A percentile compares a stretch with the other conserved stretches of the same genome.
Conservation (phyloP, 805 yeast genomes). For the Cyberlindnera mrakii region DNA sequence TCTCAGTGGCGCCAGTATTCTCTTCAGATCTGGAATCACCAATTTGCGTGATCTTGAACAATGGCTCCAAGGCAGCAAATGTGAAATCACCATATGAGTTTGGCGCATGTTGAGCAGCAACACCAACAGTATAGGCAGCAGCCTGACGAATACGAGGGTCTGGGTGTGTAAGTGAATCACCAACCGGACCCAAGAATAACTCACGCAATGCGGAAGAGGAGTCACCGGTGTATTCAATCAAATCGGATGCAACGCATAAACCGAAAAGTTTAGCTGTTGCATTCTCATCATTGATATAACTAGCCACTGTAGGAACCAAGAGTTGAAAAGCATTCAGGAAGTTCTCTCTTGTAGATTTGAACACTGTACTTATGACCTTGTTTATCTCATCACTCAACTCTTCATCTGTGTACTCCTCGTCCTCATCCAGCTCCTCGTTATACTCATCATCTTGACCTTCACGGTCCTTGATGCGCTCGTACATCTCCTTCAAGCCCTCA, state of each 20-base stretch:
- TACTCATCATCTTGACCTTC: conserved; percentile 79
- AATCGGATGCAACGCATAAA: conserved; percentile 70
- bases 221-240: conserved; percentile 74
- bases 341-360: conserved; percentile 51
- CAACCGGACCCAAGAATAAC: conserved; percentile 54
- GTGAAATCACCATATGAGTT: conserved; percentile 53
- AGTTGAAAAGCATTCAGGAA: conserved; percentile 63
- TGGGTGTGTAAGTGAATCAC: conserved; percentile 59
- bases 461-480: conserved; percentile 64
- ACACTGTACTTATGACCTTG: conserved; percentile 63
- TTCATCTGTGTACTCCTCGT: conserved; percentile 80
- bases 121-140: conserved; percentile 79
- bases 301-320: conserved; percentile 55
- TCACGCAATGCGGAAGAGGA: conserved; percentile 60
- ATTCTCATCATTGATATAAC: conserved; percentile 59
- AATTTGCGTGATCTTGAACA: conserved; percentile 63
- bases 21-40: conserved; percentile 87
- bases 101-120: conserved; percentile 80
- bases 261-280: conserved; percentile 71
- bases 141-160: conserved; percentile 79
- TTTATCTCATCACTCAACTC: conserved; percentile 83
- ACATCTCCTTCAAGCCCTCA: conserved; percentile 58
- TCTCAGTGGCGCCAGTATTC: conserved; percentile 82
- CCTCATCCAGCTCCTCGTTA: conserved; percentile 82
- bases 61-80: conserved; percentile 64